Percentiles rank a stretch among this genome's conserved stretches.
These are phyloP conservation scores for Xylaria sp. DNA, from an alignment of 2,329 filamentous ascomycete species.

Conservation along the genomic window DNA sequence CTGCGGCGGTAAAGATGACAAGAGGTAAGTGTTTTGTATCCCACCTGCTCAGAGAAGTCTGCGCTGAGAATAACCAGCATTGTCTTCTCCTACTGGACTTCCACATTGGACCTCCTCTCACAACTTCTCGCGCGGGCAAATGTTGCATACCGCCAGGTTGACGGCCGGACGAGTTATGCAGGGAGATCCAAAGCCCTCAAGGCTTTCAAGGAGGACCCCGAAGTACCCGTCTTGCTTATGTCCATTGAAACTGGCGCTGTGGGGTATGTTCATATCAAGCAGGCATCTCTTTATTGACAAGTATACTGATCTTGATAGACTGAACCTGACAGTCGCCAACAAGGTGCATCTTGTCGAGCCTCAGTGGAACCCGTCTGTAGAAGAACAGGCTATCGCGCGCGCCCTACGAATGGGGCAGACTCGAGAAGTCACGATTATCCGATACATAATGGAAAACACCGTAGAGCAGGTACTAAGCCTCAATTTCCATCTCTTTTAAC, in stretches of 20 bases:
- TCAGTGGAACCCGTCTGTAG: conserved; percentile 50
- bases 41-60: no score
- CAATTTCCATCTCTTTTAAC: background rate
- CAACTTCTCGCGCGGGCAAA: background rate
- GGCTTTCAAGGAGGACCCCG: conserved; percentile 33
- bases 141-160: conserved; percentile 1
- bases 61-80: no score
- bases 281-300: background rate
- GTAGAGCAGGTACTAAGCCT: conserved; percentile 24
- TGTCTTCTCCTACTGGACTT: conserved; percentile 35
- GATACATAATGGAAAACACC: conserved; percentile 24
- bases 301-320: conserved; percentile 17
- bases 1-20: background rate
- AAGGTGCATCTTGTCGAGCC: conserved; percentile 49
- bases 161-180: background rate
- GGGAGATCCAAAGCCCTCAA: background rate
- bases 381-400: conserved; percentile 49
- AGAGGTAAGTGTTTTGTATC: background rate
- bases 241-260: conserved; percentile 48
- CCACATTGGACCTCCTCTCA: conserved; percentile 28
- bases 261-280: conserved; percentile 39
- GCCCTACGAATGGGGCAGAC: conserved; percentile 48
- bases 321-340: conserved; percentile 46
- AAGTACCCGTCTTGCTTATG: conserved; percentile 46
- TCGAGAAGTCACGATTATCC: conserved; percentile 20